Evolutionary conservation across 2,329 filamentous ascomycete species (phyloP).

Genomic region (Fusarium proliferatum): DNA sequence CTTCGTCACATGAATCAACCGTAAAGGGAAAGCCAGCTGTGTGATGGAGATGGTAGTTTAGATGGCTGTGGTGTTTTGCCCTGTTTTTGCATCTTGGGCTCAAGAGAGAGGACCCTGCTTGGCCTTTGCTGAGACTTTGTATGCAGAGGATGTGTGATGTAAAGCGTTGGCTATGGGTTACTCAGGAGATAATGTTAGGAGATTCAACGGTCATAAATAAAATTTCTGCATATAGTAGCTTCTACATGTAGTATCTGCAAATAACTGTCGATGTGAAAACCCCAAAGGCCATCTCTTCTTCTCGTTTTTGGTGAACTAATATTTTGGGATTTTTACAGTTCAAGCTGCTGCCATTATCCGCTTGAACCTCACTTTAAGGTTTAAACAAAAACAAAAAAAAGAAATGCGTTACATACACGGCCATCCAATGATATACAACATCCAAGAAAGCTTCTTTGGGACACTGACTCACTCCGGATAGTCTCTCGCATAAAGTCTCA

Average conservation of each 20-base stretch:
- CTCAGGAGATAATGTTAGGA: background rate
- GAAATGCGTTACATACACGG: background rate
- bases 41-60: background rate
- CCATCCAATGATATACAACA: background rate
- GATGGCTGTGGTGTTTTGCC: background rate
- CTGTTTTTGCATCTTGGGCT: fast-evolving
- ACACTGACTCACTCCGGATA: too few relatives aligned
- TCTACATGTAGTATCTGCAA: background rate
- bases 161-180: fast-evolving
- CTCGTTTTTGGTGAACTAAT: background rate
- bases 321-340: fast-evolving
- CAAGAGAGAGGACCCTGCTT: too few relatives aligned
- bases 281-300: background rate
- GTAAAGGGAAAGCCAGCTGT: background rate
- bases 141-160: too few relatives aligned
- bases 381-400: background rate
- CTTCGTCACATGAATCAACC: fast-evolving
- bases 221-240: background rate
- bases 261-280: background rate
- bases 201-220: fast-evolving
- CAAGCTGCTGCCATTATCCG: background rate
- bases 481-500: fast-evolving
- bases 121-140: fast-evolving
- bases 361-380: fast-evolving
- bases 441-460: background rate